Percentiles rank a stretch among this genome's conserved stretches.
Evolutionary conservation across 441 rosid genomes (phyloP).

Genomic region (Metrosideros polymorpha): DNA sequence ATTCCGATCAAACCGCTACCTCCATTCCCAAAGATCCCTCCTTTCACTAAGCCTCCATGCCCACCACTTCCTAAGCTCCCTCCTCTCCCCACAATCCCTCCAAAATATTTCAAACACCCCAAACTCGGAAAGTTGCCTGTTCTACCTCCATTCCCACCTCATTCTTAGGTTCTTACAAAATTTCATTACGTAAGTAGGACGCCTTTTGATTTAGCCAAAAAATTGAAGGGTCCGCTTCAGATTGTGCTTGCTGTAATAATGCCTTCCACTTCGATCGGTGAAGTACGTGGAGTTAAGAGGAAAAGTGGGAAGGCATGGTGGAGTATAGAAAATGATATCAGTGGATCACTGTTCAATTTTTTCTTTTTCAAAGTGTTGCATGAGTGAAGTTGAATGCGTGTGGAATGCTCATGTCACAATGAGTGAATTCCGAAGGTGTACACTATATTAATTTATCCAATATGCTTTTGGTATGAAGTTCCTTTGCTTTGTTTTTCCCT

Average conservation of each 20-base stretch:
- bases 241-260: not conserved
- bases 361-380: not conserved
- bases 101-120: conserved; percentile 34
- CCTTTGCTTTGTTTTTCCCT: not conserved
- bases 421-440: not conserved
- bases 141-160: conserved; percentile 21
- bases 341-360: not conserved
- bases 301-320: not conserved
- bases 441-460: not conserved
- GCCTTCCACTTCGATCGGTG: not conserved
- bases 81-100: conserved; percentile 34
- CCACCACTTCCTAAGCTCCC: conserved; percentile 5
- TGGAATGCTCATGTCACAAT: not conserved
- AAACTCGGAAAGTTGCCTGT: conserved; percentile 65
- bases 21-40: not conserved
- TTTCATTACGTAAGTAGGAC: not conserved
- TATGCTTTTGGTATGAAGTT: not conserved
- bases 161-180: conserved; percentile 12
- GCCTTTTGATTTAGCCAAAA: not conserved
- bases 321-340: not conserved
- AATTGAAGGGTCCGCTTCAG: not conserved
- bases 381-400: not conserved
- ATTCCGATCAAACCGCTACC: not conserved
- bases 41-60: conserved; percentile 7
- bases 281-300: not conserved